Conservation (phyloP, 345 rosid species). For the Bruguiera sexangula region DNA sequence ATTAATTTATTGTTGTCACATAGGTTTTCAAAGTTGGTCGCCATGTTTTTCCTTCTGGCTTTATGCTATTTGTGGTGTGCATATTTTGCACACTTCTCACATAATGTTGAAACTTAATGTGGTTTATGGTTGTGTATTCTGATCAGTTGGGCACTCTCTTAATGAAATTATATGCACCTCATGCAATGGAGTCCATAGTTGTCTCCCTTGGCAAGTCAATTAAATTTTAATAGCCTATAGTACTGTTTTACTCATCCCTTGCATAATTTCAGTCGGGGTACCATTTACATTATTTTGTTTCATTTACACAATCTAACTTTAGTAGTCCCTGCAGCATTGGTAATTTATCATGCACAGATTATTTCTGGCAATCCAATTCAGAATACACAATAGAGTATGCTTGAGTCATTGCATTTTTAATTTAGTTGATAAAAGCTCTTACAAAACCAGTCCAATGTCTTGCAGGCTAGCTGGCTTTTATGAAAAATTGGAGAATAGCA, state of each 20-base stretch:
- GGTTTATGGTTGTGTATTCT: constrained; percentile 1
- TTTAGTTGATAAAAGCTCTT: background rate
- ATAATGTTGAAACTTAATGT: constrained; percentile 7
- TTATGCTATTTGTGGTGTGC: background rate
- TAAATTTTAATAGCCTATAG: background rate
- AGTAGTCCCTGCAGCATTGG: too few species aligned
- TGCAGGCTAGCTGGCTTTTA: background rate
- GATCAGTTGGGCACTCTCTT: background rate
- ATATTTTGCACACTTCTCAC: background rate
- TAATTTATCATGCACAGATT: too few species aligned
- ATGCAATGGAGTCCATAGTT: background rate
- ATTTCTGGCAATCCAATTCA: background rate
- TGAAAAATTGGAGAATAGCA: too few species aligned
- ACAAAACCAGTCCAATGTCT: too few species aligned
- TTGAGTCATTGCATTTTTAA: too few species aligned
- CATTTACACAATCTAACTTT: too few species aligned
- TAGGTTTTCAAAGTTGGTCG: background rate
- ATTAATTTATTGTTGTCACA: too few species aligned
- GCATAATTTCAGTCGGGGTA: too few species aligned
- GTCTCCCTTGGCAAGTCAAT: background rate
- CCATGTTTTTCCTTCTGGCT: background rate
- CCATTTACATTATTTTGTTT: too few species aligned
- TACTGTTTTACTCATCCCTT: background rate
- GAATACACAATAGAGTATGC: too few species aligned
- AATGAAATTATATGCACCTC: background rate